Base-by-base conservation (phyloP, 345 rosid genomes). In the Sisymbrium altissimum region DNA sequence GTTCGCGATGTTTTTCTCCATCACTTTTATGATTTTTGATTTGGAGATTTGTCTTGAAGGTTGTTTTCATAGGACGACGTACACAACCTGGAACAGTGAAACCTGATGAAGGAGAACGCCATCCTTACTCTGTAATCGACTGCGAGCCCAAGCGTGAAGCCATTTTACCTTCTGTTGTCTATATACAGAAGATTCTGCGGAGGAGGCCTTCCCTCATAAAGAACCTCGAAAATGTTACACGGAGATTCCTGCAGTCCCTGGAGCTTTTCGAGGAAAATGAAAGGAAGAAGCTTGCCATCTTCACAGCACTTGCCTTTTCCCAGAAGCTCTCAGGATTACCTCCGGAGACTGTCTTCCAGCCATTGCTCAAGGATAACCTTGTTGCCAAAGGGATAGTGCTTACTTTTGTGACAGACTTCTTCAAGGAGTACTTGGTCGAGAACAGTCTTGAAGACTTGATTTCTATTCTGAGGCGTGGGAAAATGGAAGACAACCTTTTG, bases 81-180 rank as follows among this genome's bases (percentile, higher is more conserved):
- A 95, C 99, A 10, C 99, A 95, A 83, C 83, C 97, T 75, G 97
- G 99, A 44, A 87, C 99, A 59, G 89, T 87, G 30, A 92, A 95
- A 78, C 85, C 97, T 74, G 99, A 94, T 83, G 98, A 91, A 84
- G 98, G 98, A 69, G 98, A 89, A 80, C 93, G 93, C 64, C 98
- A 94, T 62, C 70, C 90, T 64, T 89, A 89, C 86, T 89, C 98
- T 78, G 79, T 94, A 54, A 79, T 94, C 59, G 97, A 89, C 73
- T 84, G 90, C 76, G 97, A 91, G 78, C 92, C 98, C 57, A 84
- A 46, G 67, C 93, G 96, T 27, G 96, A 91, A 80, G 76, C 70
- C 67, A 86, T 92, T 73, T 80, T 91, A 71, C 97, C 97, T 48
- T 94, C 84, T 77, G 97, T 94, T 54, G 86, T 92, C 64, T 92